Evolutionary conservation across 768 basidiomycete genomes (phyloP).

Genomic region (Candolleomyces efflorescens): DNA sequence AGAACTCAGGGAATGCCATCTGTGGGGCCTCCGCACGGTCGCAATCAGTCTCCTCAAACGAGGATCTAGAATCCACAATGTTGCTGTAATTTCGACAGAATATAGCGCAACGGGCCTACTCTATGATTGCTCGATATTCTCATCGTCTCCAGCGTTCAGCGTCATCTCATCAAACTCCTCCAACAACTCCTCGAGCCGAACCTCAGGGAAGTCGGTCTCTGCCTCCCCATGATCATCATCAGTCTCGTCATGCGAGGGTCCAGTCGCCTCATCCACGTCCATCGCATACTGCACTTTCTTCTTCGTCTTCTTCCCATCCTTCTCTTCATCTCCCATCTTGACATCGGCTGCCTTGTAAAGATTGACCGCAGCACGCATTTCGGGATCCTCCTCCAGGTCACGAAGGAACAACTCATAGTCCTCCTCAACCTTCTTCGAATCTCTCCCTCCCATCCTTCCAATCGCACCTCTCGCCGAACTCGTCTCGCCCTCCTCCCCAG

Average conservation of each 20-base stretch:
- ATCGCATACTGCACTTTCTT: conserved; percentile 53
- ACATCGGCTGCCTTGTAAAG: conserved; percentile 69
- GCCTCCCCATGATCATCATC: conserved; percentile 51
- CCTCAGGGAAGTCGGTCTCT: conserved; percentile 86
- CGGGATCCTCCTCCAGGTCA: conserved; percentile 92
- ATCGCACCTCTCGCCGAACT: conserved; percentile 79
- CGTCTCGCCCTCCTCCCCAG: conserved; percentile 81
- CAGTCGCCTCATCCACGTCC: conserved; percentile 46
- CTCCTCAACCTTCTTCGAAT: conserved; percentile 89
- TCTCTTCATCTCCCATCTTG: conserved; percentile 47
- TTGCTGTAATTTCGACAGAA: too few species aligned
- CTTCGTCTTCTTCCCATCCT: conserved; percentile 30
- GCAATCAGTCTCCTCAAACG: too few species aligned
- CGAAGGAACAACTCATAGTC: conserved; percentile 96
- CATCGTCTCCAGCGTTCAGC: conserved; percentile 33
- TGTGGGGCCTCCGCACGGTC: too few species aligned
- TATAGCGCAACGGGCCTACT: not conserved
- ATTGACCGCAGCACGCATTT: conserved; percentile 83
- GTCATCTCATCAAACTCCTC: conserved; percentile 94
- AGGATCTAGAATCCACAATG: too few species aligned
- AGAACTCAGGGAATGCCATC: too few species aligned
- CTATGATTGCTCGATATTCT: not conserved
- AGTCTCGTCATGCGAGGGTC: conserved; percentile 14
- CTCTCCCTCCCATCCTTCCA: conserved; percentile 84
- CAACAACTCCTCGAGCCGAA: conserved; percentile 79